Conservation (phyloP, 139 green algal species). For the Yamagishiella unicocca region DNA sequence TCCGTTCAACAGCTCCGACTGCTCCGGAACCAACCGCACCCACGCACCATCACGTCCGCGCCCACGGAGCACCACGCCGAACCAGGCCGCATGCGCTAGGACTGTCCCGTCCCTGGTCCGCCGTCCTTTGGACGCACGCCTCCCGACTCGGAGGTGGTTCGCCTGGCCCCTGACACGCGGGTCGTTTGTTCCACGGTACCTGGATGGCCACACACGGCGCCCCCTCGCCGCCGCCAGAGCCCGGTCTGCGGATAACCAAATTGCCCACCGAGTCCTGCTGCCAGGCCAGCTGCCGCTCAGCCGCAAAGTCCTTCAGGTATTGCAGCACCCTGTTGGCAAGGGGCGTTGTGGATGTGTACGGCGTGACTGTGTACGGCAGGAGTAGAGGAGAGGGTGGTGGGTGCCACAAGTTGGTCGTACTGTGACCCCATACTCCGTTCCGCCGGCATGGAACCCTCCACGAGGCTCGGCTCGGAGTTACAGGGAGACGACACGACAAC, state of each 20-base stretch:
- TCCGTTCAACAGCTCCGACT: no score
- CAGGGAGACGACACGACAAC: background rate
- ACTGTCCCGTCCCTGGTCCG: no score
- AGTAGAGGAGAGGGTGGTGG: background rate
- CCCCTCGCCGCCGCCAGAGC: conserved; percentile 66
- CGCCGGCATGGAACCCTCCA: background rate
- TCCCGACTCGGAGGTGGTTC: no score
- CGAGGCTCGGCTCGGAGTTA: background rate
- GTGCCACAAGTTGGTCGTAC: background rate
- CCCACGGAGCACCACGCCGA: no score
- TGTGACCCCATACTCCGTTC: background rate
- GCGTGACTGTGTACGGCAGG: background rate
- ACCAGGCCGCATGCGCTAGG: no score
- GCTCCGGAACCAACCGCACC: no score
- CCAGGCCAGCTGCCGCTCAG: conserved; percentile 62
- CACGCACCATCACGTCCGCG: no score
- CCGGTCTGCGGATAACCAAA: conserved; percentile 58
- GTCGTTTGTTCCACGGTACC: conserved; percentile 35
- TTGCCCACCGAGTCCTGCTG: conserved; percentile 80
- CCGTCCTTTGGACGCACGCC: no score
- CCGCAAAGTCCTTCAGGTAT: conserved; percentile 77
- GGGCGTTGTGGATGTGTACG: background rate
- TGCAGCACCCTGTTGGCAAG: conserved; percentile 67
- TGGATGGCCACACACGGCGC: conserved; percentile 80
- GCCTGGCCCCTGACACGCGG: no score